These are phyloP conservation scores for Cladobotryum mycophilum DNA, from an alignment of 2,329 filamentous ascomycete genomes.

Conservation along the genomic window DNA sequence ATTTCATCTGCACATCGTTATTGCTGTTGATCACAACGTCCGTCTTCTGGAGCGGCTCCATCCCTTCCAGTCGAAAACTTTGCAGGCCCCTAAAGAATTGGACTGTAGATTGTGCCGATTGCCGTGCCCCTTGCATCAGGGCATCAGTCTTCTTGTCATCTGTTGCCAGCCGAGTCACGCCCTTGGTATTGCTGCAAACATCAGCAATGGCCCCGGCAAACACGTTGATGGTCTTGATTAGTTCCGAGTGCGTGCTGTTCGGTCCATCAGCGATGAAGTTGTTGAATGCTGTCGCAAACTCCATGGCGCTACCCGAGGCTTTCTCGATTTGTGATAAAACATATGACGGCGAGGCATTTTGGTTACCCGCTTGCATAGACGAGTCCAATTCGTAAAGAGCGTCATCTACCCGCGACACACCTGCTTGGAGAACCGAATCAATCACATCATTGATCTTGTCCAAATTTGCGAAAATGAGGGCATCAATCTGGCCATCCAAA, in stretches of 20 bases:
- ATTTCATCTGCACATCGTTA: slow-evolving; percentile 87
- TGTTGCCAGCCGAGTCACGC: slow-evolving; percentile 82
- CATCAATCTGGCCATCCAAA: slow-evolving; percentile 85
- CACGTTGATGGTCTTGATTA: slow-evolving; percentile 87
- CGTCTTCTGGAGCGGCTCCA: slow-evolving; percentile 87
- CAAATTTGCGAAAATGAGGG: slow-evolving; percentile 76
- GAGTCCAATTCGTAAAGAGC: slow-evolving; percentile 96
- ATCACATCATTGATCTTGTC: slow-evolving; percentile 97
- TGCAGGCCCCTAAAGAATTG: slow-evolving; percentile 93
- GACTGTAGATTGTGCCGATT: slow-evolving; percentile 79
- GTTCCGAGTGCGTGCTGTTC: slow-evolving; percentile 79
- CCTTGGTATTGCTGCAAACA: slow-evolving; percentile 94
- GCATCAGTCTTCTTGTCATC: slow-evolving; percentile 93
- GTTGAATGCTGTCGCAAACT: slow-evolving; percentile 97
- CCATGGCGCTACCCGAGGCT: slow-evolving; percentile 86
- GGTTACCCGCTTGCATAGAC: slow-evolving; percentile 96
- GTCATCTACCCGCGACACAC: slow-evolving; percentile 90
- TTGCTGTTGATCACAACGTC: slow-evolving; percentile 98
- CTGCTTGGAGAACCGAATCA: slow-evolving; percentile 89
- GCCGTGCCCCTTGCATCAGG: slow-evolving; percentile 72
- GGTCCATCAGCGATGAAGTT: slow-evolving; percentile 97
- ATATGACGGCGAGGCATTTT: slow-evolving; percentile 91
- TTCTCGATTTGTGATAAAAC: slow-evolving; percentile 97
- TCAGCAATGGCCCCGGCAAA: slow-evolving; percentile 89
- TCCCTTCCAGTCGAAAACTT: slow-evolving; percentile 85